Evolutionary conservation across 305 asterid genomes (phyloP), one percentile per base, ranked within the genome.

Genomic region (Salvia sclarea): DNA sequence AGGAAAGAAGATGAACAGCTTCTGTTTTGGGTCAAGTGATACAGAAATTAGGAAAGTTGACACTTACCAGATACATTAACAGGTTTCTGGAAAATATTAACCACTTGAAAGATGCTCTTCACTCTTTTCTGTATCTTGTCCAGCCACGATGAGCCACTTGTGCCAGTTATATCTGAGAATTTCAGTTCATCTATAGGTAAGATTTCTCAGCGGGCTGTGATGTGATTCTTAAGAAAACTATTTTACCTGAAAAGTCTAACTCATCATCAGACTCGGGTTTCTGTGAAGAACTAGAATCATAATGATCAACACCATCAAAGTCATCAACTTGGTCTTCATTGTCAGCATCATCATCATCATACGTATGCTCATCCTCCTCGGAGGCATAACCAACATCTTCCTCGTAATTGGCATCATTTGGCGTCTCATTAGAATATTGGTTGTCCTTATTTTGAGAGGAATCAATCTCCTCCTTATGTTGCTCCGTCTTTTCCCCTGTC

Each of bases 21-120:
- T 66, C 64, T 75, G 20, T 52, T 72, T 72, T 63, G 61, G 57
- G 61, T 77, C 54, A 41, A 22, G 6, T 54, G 50, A 52, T 35
- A 64, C 72, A 41, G 30, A 73, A 75, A 72, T 49, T 55, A n/a
- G 47, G 14, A 50, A 74, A 69, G 73, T 64, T 38, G 68, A 63
- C 41, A 55, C n/a, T 59, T 91, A 94, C 98, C 98, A 79, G 98
- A 87, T 78, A 78, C 79, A 82, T 91, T 85, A 55, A 87, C 88
- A 45, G 98, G 97, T 70, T 81, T 80, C 78, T 84, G 93, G 81
- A 94, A 94, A 64, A 84, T 52, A 74, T 85, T 94, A 78, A 91
- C 88, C 61, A 90, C 84, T 64, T 81, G 84, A 64, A 94, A 75
- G 76, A 91, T 75, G 74, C 72, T 82, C 78, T 79, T 83, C 68